These are phyloP conservation scores for Vanrija humicola DNA, from an alignment of 1,284 basidiomycete genomes.

Conservation along the genomic window DNA sequence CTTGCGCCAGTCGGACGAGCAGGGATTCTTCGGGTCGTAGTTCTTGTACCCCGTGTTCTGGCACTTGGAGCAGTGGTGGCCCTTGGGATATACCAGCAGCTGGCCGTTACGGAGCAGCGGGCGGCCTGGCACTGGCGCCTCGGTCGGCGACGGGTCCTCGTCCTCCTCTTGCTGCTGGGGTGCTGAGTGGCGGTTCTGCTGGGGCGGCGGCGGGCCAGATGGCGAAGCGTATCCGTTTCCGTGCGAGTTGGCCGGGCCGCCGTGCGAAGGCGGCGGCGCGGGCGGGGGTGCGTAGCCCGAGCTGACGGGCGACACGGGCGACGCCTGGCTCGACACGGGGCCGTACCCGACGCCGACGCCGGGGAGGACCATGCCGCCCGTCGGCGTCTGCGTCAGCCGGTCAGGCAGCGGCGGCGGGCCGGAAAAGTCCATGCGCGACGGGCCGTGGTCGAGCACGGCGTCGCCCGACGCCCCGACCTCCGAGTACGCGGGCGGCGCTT, in stretches of 20 bases:
- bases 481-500: slow-evolving; percentile 37
- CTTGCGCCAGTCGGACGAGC: slow-evolving; percentile 41
- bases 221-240: not conserved
- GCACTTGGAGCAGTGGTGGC: slow-evolving; percentile 41
- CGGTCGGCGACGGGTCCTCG: slow-evolving; percentile 30
- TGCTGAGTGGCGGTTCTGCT: not conserved
- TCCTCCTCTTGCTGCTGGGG: not conserved
- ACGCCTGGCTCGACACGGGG: slow-evolving; percentile 4
- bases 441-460: slow-evolving; percentile 31
- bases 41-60: slow-evolving; percentile 47
- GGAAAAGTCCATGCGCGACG: slow-evolving; percentile 40
- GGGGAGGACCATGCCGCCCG: slow-evolving; percentile 24
- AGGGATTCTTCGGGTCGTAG: slow-evolving; percentile 38
- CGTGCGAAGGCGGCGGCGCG: not conserved
- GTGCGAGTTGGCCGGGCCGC: not conserved
- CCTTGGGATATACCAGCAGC: slow-evolving; percentile 45
- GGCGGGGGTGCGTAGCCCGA: slow-evolving; percentile 1
- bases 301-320: no score
- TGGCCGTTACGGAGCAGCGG: slow-evolving; percentile 40
- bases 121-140: slow-evolving; percentile 40
- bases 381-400: slow-evolving; percentile 14
- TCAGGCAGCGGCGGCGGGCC: slow-evolving; percentile 46
- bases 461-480: slow-evolving; percentile 15
- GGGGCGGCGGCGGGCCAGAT: slow-evolving; percentile 9
- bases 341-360: slow-evolving; percentile 39